These are phyloP conservation scores for Begonia fuchsioides DNA, from an alignment of 306 rosid genomes.

Conservation along the genomic window DNA sequence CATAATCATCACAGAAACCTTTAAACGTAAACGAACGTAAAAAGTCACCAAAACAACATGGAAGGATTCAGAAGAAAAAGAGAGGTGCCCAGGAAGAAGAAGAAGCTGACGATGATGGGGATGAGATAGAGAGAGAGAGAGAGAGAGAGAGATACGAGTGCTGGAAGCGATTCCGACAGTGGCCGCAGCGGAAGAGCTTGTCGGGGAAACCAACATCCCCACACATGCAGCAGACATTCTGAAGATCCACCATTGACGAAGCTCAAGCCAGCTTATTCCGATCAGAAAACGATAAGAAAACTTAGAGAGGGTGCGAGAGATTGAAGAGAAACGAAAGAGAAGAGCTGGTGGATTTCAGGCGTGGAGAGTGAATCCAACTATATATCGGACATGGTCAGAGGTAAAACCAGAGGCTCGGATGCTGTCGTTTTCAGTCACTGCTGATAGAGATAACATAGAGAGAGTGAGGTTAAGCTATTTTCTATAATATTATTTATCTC, in stretches of 20 bases:
- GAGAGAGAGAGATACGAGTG: too few species aligned
- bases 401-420: too few species aligned
- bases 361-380: constrained; percentile 29
- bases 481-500: too few species aligned
- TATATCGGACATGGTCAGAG: too few species aligned
- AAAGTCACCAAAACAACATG: background rate
- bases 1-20: background rate
- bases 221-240: constrained; percentile 86
- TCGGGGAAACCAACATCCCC: constrained; percentile 89
- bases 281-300: background rate
- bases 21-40: background rate
- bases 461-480: too few species aligned
- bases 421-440: too few species aligned
- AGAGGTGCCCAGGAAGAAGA: constrained; percentile 1
- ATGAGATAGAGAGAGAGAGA: too few species aligned
- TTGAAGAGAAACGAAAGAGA: constrained; percentile 20
- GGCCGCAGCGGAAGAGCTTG: constrained; percentile 88
- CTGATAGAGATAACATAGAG: too few species aligned
- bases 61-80: background rate
- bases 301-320: constrained; percentile 12
- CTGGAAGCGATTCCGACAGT: constrained; percentile 65
- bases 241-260: constrained; percentile 75
- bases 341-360: constrained; percentile 28
- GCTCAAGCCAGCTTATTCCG: background rate
- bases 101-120: constrained; percentile 1